Conservation (phyloP, 2,329 filamentous ascomycete species). For the Cladosporium sp. region DNA sequence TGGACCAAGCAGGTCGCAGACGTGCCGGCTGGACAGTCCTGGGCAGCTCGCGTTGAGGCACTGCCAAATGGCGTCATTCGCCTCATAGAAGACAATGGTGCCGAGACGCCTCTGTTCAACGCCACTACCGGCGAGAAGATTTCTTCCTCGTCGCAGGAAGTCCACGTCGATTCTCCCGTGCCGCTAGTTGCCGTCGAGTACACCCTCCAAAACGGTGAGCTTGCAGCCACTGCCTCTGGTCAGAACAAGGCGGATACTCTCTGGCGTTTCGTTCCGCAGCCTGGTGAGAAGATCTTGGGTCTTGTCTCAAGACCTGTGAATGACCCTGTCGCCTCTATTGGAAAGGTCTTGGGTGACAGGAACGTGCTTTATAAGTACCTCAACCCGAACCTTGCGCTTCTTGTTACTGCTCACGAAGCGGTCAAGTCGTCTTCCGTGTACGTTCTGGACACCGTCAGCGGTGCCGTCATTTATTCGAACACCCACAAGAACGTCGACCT, state of each 20-base stretch:
- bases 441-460: constrained; percentile 79
- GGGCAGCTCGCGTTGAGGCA: constrained; percentile 45
- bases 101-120: constrained; percentile 19
- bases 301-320: constrained; percentile 64
- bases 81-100: not conserved
- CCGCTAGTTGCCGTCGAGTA: constrained; percentile 19
- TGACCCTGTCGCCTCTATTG: constrained; percentile 90
- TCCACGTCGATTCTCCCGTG: constrained; percentile 10
- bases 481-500: constrained; percentile 69
- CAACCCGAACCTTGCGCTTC: constrained; percentile 75
- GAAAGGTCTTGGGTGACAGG: constrained; percentile 83
- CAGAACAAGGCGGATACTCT: constrained; percentile 15
- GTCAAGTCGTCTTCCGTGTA: constrained; percentile 62
- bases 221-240: constrained; percentile 22
- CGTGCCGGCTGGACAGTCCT: constrained; percentile 45
- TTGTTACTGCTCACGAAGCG: constrained; percentile 60
- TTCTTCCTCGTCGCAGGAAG: constrained; percentile 1
- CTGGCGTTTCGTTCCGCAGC: constrained; percentile 69
- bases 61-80: constrained; percentile 49
- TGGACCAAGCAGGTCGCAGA: constrained; percentile 67
- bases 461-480: constrained; percentile 66
- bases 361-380: constrained; percentile 97
- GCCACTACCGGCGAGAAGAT: constrained; percentile 25
- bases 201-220: constrained; percentile 20
- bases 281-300: constrained; percentile 60